A percentile compares a stretch with the other conserved stretches of the same genome.
These are phyloP conservation scores for Teratosphaeria epicoccoides DNA, from an alignment of 2,329 filamentous ascomycete species.

Conservation along the genomic window DNA sequence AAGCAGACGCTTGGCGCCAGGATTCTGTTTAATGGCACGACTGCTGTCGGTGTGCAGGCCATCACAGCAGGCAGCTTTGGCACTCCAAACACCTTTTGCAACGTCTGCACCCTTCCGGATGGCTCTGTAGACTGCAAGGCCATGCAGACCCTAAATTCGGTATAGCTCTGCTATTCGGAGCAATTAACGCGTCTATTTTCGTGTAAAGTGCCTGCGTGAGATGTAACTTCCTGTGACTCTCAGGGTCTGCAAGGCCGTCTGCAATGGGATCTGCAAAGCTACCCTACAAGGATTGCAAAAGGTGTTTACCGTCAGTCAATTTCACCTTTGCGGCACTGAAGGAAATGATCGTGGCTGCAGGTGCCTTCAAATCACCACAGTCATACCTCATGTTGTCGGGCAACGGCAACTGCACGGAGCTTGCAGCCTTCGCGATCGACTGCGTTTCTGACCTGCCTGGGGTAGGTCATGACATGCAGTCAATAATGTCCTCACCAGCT, in stretches of 20 bases:
- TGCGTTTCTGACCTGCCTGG: conserved; percentile 17
- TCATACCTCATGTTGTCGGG: conserved; percentile 25
- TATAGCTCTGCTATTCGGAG: no score
- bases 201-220: no score
- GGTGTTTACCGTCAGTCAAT: conserved; percentile 10
- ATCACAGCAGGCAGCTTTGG: conserved; percentile 1
- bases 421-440: conserved; percentile 23
- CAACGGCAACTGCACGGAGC: conserved; percentile 19
- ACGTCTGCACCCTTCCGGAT: no score
- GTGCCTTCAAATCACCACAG: conserved; percentile 34
- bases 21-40: conserved; percentile 1
- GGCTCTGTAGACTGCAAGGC: no score
- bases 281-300: no score
- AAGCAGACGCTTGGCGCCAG: neutral
- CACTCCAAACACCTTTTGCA: no score
- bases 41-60: neutral
- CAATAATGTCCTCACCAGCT: neutral
- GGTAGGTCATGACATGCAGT: conserved; percentile 20
- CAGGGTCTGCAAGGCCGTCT: no score
- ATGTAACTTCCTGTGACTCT: no score
- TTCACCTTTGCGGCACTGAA: conserved; percentile 21
- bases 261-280: no score
- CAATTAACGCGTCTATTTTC: no score
- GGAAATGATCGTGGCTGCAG: conserved; percentile 36
- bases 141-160: no score